Base-by-base conservation (phyloP, 179 eudicot genomes). In the Beta lomatogona region DNA sequence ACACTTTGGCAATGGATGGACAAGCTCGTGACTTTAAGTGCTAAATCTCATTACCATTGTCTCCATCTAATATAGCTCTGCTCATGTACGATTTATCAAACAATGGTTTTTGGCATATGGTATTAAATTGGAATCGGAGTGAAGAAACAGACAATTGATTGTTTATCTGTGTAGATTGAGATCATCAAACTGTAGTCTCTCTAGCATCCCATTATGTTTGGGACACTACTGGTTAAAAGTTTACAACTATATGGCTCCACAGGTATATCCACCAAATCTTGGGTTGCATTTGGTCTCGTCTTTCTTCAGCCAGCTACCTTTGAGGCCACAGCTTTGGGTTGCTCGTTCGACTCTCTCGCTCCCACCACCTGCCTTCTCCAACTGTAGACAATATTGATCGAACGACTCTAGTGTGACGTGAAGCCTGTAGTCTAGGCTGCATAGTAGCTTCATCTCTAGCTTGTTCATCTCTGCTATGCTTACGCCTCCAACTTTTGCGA, bases 401-500 rank as follows among this genome's bases (percentile, higher is more conserved):
- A 84, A 88, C 15, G 77, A 71, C 5, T 83, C 82, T 2, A 74
- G 10, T 25, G 87, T 79, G 70, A 85, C 85, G 13, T 83, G 84
- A 19, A 88, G 81, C 77, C 78, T 76, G 85, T 81, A 82, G 58
- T 76, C 41, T 16, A 85, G 79, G 53, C 77, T 81, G 71, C 61
- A 81, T 48, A 86, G 55, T n/a, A 88, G 80, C 79, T 88, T 80
- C 59, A 73, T 21, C 71, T 87, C 91, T 54, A 89, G 79, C 73
- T 73, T 83, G 83, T 87, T 89, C 84, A 87, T 85, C 75, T 89
- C 89, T 54, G 72, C 54, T 22, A 81, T 81, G 72, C 83, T 86
- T 21, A 88, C 76, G 10, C 91, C 91, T 79, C 91, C 91, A 44
- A 88, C 81, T 84, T 85, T 85, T 28, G 88, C 90, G 73, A 76